phyloP scores from a whole-genome alignment of 2,329 filamentous ascomycete genomes.

The Rutstroemia sp. region DNA sequence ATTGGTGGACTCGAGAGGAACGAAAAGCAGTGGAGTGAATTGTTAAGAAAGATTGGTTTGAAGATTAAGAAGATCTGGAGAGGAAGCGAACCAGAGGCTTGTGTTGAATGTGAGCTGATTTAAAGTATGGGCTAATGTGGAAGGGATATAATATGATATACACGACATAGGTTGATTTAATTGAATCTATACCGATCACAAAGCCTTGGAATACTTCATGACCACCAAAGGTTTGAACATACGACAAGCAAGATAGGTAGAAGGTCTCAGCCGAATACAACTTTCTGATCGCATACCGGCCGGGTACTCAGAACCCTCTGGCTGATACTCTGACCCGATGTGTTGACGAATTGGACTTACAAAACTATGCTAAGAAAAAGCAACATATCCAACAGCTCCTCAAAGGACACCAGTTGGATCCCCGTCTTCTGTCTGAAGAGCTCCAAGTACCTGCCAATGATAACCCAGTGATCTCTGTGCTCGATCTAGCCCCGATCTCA shows the following conservation, averaged over 20 bases:
- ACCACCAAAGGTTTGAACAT: constrained; percentile 8
- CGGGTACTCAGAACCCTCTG: constrained; percentile 2
- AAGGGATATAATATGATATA: too few species aligned
- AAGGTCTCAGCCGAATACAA: not conserved
- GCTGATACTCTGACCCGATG: not conserved
- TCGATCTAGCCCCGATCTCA: too few species aligned
- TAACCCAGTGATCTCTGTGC: too few species aligned
- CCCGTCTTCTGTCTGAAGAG: too few species aligned
- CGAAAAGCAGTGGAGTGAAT: constrained; percentile 17
- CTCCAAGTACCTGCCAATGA: too few species aligned
- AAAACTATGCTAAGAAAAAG: too few species aligned
- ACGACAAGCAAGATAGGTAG: not conserved
- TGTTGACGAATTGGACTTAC: not conserved
- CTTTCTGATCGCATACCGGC: constrained; percentile 7
- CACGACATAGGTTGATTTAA: too few species aligned
- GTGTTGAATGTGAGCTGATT: not conserved
- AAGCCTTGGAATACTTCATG: constrained; percentile 13
- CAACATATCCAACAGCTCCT: too few species aligned
- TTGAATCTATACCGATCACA: constrained; percentile 3
- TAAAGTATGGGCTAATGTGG: constrained; percentile 7
- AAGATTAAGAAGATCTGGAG: constrained; percentile 23
- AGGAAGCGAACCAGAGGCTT: constrained; percentile 15
- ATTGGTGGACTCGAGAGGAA: constrained; percentile 21
- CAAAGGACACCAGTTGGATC: too few species aligned
- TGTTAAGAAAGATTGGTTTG: constrained; percentile 18